Base-by-base conservation (phyloP, 106 monocot species). In the Triglochin maritima region DNA sequence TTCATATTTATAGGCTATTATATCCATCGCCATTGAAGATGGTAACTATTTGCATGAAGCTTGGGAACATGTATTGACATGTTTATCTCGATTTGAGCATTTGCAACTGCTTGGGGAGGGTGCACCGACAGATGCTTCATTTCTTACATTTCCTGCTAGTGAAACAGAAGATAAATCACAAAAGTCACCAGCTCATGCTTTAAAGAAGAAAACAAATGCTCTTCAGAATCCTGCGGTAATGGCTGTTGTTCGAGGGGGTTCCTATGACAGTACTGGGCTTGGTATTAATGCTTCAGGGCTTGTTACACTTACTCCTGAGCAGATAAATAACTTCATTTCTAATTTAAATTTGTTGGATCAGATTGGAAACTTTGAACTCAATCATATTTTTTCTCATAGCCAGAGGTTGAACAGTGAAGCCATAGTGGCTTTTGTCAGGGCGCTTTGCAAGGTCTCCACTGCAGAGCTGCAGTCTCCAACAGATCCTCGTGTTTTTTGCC, bases 21-120 rank as follows among this genome's bases (percentile, higher is more conserved):
- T 98, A 80, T 84, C 86, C 12, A 92, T 88, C 64, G 98, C 98
- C n/a, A 88, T 98, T 57, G 98, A 92, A 82, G 98, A 92, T 82
- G 98, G 98, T 13, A 85, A 92, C 69, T 82, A 84, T 77, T 73
- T 98, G 52, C 88, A 92, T 63, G 98, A 98, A 59, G 72, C 98
- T 58, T 98, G 98, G 92, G 92, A 92, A 62, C 98, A 88, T 69
- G 74, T 98, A 58, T 81, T 98, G 62, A 98, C 92, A 70, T 98
- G 98, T 63, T 88, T 98, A 67, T 98, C 98, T 56, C 65, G 98
- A 51, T 98, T 98, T 77, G 98, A 98, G 71, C 85, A 98, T 71
- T 69, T 98, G 63, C 98, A 89, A 57, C 82, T 92, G 7, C 72
- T 98, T 44, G 92, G 98, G 57, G 98, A 98, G 69, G 98, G 98